phyloP scores from a whole-genome alignment of 768 basidiomycete genomes.

The Pleurotus cornucopiae region DNA sequence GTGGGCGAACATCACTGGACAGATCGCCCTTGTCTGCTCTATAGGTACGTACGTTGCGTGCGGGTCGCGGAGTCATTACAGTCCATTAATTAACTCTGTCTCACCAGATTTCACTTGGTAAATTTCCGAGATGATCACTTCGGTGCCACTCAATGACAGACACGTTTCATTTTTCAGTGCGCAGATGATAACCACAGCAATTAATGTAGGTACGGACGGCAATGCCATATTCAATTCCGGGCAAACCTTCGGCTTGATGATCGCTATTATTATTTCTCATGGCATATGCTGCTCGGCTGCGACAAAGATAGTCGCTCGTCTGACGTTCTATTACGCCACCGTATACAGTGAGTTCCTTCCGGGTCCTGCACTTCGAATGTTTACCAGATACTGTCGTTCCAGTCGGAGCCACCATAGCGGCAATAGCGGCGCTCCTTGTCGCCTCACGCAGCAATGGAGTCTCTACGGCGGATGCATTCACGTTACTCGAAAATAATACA shows the following conservation, averaged over 20 bases:
- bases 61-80: no score
- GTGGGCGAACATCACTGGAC: constrained; percentile 63
- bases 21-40: constrained; percentile 47
- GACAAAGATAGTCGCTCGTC: constrained; percentile 48
- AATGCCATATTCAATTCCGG: constrained; percentile 38
- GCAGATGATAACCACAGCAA: constrained; percentile 61
- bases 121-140: neutral
- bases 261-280: constrained; percentile 50
- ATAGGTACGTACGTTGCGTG: constrained; percentile 27
- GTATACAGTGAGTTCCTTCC: constrained; percentile 39
- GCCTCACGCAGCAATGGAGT: constrained; percentile 42
- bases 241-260: constrained; percentile 53
- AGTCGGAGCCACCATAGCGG: constrained; percentile 57
- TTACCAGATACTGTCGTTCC: constrained; percentile 5
- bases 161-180: constrained; percentile 22
- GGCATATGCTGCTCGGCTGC: constrained; percentile 57
- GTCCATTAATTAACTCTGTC: neutral
- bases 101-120: constrained; percentile 6
- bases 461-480: constrained; percentile 55
- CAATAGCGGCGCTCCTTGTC: constrained; percentile 48
- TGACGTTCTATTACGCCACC: constrained; percentile 53
- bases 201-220: constrained; percentile 51
- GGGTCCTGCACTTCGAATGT: neutral
- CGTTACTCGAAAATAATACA: constrained; percentile 56
- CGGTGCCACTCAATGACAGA: neutral